These are phyloP conservation scores for Globisporangium carolinianum DNA, from an alignment of 352 stramenopile genomes.

Conservation along the genomic window DNA sequence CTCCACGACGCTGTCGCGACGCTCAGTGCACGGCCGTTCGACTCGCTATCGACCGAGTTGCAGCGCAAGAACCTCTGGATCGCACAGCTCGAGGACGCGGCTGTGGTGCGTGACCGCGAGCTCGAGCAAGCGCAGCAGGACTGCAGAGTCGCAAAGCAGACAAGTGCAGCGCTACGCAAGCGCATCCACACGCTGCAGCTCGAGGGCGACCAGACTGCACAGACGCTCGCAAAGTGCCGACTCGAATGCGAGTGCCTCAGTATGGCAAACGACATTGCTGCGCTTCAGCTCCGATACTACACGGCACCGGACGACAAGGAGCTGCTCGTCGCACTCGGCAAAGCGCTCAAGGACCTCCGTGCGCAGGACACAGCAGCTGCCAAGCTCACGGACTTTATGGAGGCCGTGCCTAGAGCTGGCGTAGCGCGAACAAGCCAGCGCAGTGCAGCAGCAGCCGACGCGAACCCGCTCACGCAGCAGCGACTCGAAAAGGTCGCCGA, in stretches of 20 bases:
- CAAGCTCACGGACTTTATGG: constrained; percentile 4
- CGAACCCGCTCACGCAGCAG: constrained; percentile 10
- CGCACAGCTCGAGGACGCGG: constrained; percentile 34
- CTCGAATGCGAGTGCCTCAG: constrained; percentile 23
- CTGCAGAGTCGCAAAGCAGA: constrained; percentile 14
- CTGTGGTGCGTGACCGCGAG: constrained; percentile 14
- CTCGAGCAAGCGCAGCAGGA: constrained; percentile 17
- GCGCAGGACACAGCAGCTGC: constrained; percentile 9
- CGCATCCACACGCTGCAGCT: constrained; percentile 14
- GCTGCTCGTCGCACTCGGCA: constrained; percentile 41
- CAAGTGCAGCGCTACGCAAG: constrained; percentile 15
- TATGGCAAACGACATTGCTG: constrained; percentile 42
- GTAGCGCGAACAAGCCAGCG: neutral
- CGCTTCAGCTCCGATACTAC: constrained; percentile 57
- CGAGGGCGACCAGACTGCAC: constrained; percentile 7
- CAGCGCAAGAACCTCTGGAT: constrained; percentile 45
- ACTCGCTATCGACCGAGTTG: constrained; percentile 27
- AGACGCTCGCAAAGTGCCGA: constrained; percentile 15
- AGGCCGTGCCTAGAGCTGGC: neutral
- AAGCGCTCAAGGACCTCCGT: constrained; percentile 44
- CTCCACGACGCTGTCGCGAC: constrained; percentile 39
- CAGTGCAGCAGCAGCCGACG: neutral
- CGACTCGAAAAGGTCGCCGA: constrained; percentile 17
- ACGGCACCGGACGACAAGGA: constrained; percentile 26
- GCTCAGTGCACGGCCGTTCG: constrained; percentile 49